phyloP scores from a whole-genome alignment of 2,329 filamentous ascomycete genomes.

The Fusarium piperis region DNA sequence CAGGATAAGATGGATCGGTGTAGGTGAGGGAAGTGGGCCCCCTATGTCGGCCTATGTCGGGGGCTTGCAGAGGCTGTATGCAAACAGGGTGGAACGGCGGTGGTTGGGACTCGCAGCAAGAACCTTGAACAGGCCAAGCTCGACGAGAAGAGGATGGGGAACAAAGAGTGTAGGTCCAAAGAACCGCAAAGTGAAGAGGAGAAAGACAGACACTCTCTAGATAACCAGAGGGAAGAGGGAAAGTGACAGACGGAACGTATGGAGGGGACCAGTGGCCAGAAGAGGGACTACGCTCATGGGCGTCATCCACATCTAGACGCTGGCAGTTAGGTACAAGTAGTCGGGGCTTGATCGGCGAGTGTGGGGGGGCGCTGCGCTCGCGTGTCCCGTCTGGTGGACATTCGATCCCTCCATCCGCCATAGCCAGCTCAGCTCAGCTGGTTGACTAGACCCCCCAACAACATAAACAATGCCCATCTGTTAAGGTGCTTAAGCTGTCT shows the following conservation, averaged over 20 bases:
- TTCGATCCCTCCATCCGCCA: conserved; percentile 23
- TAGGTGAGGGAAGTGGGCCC: conserved; percentile 38
- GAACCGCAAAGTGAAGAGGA: conserved; percentile 7
- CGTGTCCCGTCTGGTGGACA: conserved; percentile 27
- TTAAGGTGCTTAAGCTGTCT: conserved; percentile 23
- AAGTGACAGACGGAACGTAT: conserved; percentile 10
- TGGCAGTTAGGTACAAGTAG: conserved; percentile 3
- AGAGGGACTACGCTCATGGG: conserved; percentile 33
- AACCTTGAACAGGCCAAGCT: conserved; percentile 11
- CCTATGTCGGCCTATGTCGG: conserved; percentile 29
- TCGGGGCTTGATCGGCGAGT: conserved; percentile 34
- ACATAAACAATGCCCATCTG: conserved; percentile 9
- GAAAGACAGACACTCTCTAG: conserved; percentile 6
- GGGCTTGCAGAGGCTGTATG: conserved; percentile 33
- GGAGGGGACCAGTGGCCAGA: conserved; percentile 26
- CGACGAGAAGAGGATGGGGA: background rate
- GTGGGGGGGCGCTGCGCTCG: conserved; percentile 26
- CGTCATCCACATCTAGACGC: conserved; percentile 31
- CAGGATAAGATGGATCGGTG: conserved; percentile 40
- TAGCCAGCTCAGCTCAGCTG: conserved; percentile 29
- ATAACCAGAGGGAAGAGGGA: conserved; percentile 20
- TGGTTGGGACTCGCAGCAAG: conserved; percentile 9
- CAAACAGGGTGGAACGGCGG: conserved; percentile 7
- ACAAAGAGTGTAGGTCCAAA: conserved; percentile 3
- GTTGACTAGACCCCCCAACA: conserved; percentile 13